Percentiles rank a stretch among this genome's conserved stretches.
Conservation (phyloP, 345 rosid species). For the Litchi chinensis region DNA sequence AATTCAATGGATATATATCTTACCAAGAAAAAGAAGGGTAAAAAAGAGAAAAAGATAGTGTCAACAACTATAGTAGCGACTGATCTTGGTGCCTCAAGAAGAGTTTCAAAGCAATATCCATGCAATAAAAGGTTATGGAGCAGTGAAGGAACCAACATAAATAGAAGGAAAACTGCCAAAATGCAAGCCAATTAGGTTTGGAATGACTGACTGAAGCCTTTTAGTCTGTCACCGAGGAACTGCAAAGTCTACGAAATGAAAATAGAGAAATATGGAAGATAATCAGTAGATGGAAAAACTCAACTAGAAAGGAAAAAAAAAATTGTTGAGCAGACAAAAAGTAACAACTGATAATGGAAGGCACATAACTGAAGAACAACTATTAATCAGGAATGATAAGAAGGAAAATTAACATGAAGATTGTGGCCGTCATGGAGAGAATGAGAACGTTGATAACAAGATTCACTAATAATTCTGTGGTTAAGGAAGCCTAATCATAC, state of each 20-base stretch:
- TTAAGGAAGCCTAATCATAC: not conserved
- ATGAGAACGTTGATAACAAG: not conserved
- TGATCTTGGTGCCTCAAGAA: not conserved
- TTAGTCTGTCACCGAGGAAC: slow-evolving; percentile 69
- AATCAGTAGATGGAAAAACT: slow-evolving; percentile 33
- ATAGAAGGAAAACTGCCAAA: slow-evolving; percentile 23
- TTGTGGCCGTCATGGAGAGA: not conserved
- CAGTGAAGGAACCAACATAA: slow-evolving; percentile 6
- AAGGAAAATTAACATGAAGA: not conserved
- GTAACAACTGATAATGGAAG: slow-evolving; percentile 12
- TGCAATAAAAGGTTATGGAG: slow-evolving; percentile 7
- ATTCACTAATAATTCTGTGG: not conserved
- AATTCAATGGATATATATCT: not conserved
- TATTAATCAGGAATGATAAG: not conserved
- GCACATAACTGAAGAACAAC: not conserved
- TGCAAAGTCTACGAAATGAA: slow-evolving; percentile 59
- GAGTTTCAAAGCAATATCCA: slow-evolving; percentile 19
- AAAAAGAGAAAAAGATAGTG: not conserved
- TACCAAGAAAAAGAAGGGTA: not conserved
- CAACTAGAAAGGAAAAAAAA: not conserved
- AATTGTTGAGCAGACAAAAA: slow-evolving; percentile 10
- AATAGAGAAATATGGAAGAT: slow-evolving; percentile 31
- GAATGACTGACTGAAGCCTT: slow-evolving; percentile 18
- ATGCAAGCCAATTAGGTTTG: slow-evolving; percentile 24
- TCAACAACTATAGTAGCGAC: not conserved